A percentile compares a stretch with the other conserved stretches of the same genome.
phyloP scores from a whole-genome alignment of 164 flowering plant species.

The Echeveria elegans region DNA sequence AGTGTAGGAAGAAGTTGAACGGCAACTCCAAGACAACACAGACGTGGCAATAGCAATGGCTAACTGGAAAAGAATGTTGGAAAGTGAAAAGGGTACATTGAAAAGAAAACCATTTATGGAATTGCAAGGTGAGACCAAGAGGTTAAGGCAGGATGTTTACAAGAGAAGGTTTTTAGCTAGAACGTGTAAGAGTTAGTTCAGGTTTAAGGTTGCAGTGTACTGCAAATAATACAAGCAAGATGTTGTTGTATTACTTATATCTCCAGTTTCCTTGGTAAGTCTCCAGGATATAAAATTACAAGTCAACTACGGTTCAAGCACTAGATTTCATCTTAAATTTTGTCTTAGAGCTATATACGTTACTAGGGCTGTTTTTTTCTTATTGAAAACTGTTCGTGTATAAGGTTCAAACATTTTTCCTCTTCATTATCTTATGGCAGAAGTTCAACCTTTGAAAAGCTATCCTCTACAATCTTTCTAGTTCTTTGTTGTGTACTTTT shows the following conservation, averaged over 20 bases:
- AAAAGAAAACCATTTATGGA: conserved; percentile 52
- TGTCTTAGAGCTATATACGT: background rate
- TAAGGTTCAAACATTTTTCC: background rate
- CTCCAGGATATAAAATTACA: background rate
- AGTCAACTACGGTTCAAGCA: background rate
- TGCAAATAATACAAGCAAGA: background rate
- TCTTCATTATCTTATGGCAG: background rate
- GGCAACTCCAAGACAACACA: conserved; percentile 29
- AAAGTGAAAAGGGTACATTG: conserved; percentile 43
- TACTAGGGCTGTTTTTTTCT: background rate
- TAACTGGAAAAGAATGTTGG: conserved; percentile 49
- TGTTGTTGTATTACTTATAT: background rate
- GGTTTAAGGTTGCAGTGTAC: background rate
- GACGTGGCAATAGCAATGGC: conserved; percentile 42
- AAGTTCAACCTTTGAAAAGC: no score
- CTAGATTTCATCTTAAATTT: background rate
- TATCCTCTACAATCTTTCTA: no score
- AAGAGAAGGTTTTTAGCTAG: conserved; percentile 54
- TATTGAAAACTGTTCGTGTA: background rate
- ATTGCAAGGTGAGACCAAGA: conserved; percentile 49
- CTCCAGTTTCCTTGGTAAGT: background rate
- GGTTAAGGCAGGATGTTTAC: conserved; percentile 57
- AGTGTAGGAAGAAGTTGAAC: conserved; percentile 35
- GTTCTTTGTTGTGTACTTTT: no score
- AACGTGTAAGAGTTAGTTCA: conserved; percentile 19